Base-by-base conservation (phyloP, 441 rosid species). In the Bruguiera hainesii region DNA sequence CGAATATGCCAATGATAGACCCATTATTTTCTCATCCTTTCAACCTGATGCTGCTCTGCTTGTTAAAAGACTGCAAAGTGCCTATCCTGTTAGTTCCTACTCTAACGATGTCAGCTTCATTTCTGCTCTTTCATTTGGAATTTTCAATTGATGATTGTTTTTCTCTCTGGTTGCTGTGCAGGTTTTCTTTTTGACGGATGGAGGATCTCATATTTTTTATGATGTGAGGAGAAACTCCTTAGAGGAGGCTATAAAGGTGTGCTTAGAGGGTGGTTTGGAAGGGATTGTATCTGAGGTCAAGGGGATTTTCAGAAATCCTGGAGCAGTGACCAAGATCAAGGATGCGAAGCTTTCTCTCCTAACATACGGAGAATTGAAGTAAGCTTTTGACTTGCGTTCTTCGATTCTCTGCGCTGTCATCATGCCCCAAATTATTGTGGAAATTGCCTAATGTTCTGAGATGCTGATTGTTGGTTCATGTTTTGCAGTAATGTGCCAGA, bases 261-360 rank as follows among this genome's bases (percentile, higher is more conserved):
- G 96, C 70, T 26, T 80, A 57, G 88, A 87, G 63, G 95, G 95
- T 18, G 91, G 90, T 42, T 72, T 93, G 57, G 83, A 89, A 67
- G 98, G 98, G 56, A 84, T 93, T 42, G 97, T 93, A 4, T 91
- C 98, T 6, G 97, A 91, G 82, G 89, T 89, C 30, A 88, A 80
- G 74, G 98, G 85, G 2, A 67, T 91, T 2, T 88, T 94, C 71
- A 71, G 83, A 60, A 87, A 87, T 76, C 98, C 96, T 0, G 82
- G 82, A 1, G 79, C 85, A 0, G 87, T 91, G 52, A 51, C 83
- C 65, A 89, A 81, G 83, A 89, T 94, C 53, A 91, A 94, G 75
- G 97, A 89, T 7, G 80, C 89, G 48, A 83, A 85, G 28, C 96
- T 94, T 21, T 85, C 92, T 2, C 80, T 94, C 5, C 76, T 91